Evolutionary conservation across 129 eudicot species (phyloP), one percentile per base, ranked within the genome.

Genomic region (Sambucus nigra): DNA sequence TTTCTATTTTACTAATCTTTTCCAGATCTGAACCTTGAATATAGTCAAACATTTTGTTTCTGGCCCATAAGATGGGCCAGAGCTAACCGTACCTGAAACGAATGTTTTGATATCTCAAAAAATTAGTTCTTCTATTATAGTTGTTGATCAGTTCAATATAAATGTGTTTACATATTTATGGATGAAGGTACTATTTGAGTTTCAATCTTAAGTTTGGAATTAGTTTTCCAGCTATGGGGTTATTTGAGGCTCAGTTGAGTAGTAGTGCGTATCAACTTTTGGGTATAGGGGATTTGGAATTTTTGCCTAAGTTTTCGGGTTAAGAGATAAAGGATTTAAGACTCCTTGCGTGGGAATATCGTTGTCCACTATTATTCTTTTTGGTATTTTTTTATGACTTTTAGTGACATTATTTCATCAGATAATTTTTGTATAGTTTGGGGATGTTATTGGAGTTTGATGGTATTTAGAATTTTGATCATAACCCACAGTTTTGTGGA

Each of bases 291-390:
- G 80, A 77, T 38, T 50, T 77, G 9, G 79, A 72, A 7, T 47
- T 59, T 24, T 14, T 77, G 41, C 83, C 83, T 0, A 26, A 15
- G 20, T 51, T 68, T 35, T 66, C 13, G 72, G 38, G 9, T 11
- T 12, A 8, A 27, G 79, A 23, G 67, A 79, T 2, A 76, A 56
- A 23, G 51, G 77, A 74, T 76, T 76, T 19, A 50, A 60, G 23
- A 77, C 84, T 1, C 84, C 84, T 5, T 77, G 84, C 79, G 59
- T 77, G 14, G 80, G 79, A 51, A 72, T 69, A 9, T 8, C 68
- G 49, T 20, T 66, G 3, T 59, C 79, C 2, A 72, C 79, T 0
- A 1, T 53, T 31, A 64, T 77, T 1, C 48, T 79, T 0, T 6
- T 73, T 28, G 57, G 51, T 1, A 68, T 73, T 35, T 73, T 14